Conservation (phyloP, 352 stramenopile species). For the Pythium graminicola region DNA sequence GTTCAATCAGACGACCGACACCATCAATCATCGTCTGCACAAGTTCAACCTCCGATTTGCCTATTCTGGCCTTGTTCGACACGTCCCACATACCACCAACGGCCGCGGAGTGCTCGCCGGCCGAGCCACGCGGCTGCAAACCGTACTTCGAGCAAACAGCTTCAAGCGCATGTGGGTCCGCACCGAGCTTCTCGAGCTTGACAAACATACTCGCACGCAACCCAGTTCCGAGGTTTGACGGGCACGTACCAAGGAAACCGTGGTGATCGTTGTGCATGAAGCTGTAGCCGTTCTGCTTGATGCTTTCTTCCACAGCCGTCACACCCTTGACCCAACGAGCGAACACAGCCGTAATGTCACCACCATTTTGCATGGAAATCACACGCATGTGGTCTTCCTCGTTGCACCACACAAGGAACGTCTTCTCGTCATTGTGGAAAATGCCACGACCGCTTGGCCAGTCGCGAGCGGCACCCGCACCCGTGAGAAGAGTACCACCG, state of each 20-base stretch:
- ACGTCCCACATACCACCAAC: conserved; percentile 83
- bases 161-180: conserved; percentile 45
- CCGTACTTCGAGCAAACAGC: conserved; percentile 66
- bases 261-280: conserved; percentile 88
- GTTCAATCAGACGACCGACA: conserved; percentile 85
- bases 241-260: conserved; percentile 83
- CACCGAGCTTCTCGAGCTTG: conserved; percentile 79
- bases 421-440: conserved; percentile 90
- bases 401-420: conserved; percentile 88
- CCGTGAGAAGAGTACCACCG: conserved; percentile 74
- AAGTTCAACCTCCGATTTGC: conserved; percentile 86
- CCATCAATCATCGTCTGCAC: conserved; percentile 86
- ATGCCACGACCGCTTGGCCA: conserved; percentile 92
- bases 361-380: conserved; percentile 86
- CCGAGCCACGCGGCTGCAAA: conserved; percentile 73
- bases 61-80: conserved; percentile 83
- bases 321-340: conserved; percentile 78
- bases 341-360: conserved; percentile 89
- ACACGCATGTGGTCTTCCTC: conserved; percentile 90
- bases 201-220: conserved; percentile 82
- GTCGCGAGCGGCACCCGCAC: conserved; percentile 82
- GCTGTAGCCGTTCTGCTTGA: conserved; percentile 67
- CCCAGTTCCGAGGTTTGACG: conserved; percentile 84
- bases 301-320: conserved; percentile 61
- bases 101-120: conserved; percentile 76